Conservation (phyloP, 2,329 filamentous ascomycete genomes). For the Fusarium caatingaense region DNA sequence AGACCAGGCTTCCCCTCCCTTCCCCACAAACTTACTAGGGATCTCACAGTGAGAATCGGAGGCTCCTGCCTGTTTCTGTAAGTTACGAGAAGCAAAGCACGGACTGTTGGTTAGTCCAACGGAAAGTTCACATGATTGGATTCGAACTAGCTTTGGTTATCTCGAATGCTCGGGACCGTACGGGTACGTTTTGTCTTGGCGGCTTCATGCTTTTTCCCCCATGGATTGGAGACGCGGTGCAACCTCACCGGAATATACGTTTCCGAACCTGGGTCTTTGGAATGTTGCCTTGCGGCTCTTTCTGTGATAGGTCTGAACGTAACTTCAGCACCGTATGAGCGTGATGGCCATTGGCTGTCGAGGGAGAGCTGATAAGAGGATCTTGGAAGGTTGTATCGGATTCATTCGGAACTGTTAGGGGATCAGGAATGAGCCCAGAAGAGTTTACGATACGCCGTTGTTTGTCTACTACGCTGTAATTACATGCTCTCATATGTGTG, state of each 20-base stretch:
- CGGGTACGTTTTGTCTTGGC: constrained; percentile 13
- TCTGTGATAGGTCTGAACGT: not conserved
- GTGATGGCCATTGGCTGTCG: not conserved
- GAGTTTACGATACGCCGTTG: not conserved
- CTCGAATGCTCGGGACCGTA: not conserved
- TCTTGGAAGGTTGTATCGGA: not conserved
- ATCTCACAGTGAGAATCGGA: constrained; percentile 21
- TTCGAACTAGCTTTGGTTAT: not conserved
- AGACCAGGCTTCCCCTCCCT: not conserved
- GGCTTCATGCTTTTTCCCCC: not conserved
- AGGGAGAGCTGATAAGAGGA: not conserved
- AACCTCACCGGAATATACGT: not conserved
- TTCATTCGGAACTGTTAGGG: not conserved
- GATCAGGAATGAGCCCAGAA: not conserved
- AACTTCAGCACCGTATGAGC: not conserved
- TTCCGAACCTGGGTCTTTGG: not conserved
- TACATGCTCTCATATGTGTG: not conserved
- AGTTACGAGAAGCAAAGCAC: not conserved
- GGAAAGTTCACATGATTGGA: not conserved
- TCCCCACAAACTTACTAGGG: not conserved
- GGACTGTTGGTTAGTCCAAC: not conserved
- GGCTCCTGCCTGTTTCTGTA: not conserved
- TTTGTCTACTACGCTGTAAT: not conserved
- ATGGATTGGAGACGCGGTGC: not conserved
- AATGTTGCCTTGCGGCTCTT: not conserved